These are phyloP conservation scores for Thecaphora frezii DNA, from an alignment of 1,284 basidiomycete species.

Conservation along the genomic window DNA sequence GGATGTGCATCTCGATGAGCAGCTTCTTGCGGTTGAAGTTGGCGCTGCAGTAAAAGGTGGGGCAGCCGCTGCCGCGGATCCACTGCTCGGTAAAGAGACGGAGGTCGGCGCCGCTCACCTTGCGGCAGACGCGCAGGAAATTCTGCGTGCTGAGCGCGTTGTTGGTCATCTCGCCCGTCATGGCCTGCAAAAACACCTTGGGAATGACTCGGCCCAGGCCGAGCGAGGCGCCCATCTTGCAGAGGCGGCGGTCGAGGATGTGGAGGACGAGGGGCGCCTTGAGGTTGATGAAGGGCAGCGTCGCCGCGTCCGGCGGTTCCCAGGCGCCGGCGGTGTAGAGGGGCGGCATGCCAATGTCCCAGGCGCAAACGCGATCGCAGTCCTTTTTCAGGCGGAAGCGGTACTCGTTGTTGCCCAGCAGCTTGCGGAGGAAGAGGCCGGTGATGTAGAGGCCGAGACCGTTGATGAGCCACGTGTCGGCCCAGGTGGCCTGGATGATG, in stretches of 20 bases:
- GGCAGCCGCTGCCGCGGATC: slow-evolving; percentile 97
- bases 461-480: slow-evolving; percentile 93
- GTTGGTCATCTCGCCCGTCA: slow-evolving; percentile 78
- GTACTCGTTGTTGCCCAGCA: slow-evolving; percentile 96
- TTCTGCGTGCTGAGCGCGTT: slow-evolving; percentile 85
- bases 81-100: slow-evolving; percentile 92
- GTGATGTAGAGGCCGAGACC: slow-evolving; percentile 89
- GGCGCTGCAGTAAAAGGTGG: slow-evolving; percentile 83
- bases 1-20: slow-evolving; percentile 91
- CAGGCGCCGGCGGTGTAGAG: slow-evolving; percentile 82
- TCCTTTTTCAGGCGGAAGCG: slow-evolving; percentile 93
- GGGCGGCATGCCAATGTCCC: slow-evolving; percentile 86
- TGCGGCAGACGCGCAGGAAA: slow-evolving; percentile 88
- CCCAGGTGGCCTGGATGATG: slow-evolving; percentile 89
- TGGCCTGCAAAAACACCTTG: slow-evolving; percentile 88
- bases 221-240: slow-evolving; percentile 90
- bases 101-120: slow-evolving; percentile 78
- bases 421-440: slow-evolving; percentile 79
- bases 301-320: slow-evolving; percentile 66
- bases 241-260: slow-evolving; percentile 88
- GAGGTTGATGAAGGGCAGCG: slow-evolving; percentile 76
- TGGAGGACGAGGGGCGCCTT: slow-evolving; percentile 93
- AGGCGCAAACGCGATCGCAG: slow-evolving; percentile 85
- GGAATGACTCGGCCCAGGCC: slow-evolving; percentile 92
- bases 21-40: slow-evolving; percentile 97